These are phyloP conservation scores for Penicillium sp. DNA, from an alignment of 2,329 filamentous ascomycete genomes.

Conservation along the genomic window DNA sequence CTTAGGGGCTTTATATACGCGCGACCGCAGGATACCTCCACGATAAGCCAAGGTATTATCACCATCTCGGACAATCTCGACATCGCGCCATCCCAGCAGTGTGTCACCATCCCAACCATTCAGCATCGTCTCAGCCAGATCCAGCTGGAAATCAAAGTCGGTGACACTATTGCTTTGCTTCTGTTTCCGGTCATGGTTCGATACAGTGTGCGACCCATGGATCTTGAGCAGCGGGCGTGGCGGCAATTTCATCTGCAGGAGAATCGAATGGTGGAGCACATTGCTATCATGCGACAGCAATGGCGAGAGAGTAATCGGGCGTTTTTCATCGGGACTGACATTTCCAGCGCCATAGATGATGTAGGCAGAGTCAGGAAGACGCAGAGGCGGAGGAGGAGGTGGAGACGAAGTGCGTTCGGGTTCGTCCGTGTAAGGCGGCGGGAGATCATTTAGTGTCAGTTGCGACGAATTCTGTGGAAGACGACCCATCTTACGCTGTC, in stretches of 20 bases:
- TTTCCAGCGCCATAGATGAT: conserved; percentile 10
- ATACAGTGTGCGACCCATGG: conserved; percentile 15
- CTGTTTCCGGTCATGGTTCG: conserved; percentile 10
- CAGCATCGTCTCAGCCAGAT: conserved; percentile 22
- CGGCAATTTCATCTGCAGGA: conserved; percentile 18
- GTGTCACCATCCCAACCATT: conserved; percentile 17
- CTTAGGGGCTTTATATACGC: conserved; percentile 12
- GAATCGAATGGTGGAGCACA: conserved; percentile 13
- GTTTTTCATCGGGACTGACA: conserved; percentile 6
- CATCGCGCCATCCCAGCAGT: conserved; percentile 6
- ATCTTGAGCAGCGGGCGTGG: conserved; percentile 17
- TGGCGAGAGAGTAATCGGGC: conserved; percentile 11
- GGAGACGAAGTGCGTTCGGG: conserved; percentile 5
- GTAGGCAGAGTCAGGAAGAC: conserved; percentile 19
- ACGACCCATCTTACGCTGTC: too few species aligned
- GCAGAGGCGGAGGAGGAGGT: conserved; percentile 9
- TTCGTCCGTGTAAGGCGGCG: conserved; percentile 22
- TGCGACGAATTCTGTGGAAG: conserved; percentile 12
- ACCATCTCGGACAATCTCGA: conserved; percentile 11
- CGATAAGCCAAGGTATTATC: conserved; percentile 13
- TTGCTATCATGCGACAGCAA: conserved; percentile 12
- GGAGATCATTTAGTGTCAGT: conserved; percentile 16
- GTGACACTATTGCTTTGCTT: conserved; percentile 10
- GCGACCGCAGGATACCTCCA: conserved; percentile 16
- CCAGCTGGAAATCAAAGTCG: conserved; percentile 19